Base-by-base conservation (phyloP, 2,329 filamentous ascomycete genomes). In the Rasamsonia emersonii region DNA sequence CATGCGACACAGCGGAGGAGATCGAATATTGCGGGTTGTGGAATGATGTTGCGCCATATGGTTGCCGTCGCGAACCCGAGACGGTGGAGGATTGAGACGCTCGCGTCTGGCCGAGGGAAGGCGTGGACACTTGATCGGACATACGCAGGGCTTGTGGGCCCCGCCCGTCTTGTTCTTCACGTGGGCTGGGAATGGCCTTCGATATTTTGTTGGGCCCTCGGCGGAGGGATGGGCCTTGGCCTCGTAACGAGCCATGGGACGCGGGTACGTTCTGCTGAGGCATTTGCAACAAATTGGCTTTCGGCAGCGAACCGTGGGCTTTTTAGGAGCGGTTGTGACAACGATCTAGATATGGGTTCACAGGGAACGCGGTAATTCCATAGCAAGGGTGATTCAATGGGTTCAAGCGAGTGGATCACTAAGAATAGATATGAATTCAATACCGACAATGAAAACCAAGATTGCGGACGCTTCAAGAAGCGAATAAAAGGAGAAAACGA, bases 121-220 rank as follows among this genome's bases (percentile, higher is more conserved):
- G 28, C 14, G 31, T 35, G 8, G 38, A 36, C 28, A 38, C 34
- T 28, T 33, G 28, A 19, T 45, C 36, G 18, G 37, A 32, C 15
- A 34, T 24, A 28, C 24, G 28, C 14, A 33, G 9, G 11, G 32
- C 19, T 15, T 35, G 39, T 18, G 35, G 24, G 25, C 33, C 39
- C 11, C 32, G 13, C 24, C 33, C 37, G 27, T 35, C 43, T 26
- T 36, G 35, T 34, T 36, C 39, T 34, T 36, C 38, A 32, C 29
- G 25, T 28, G 21, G 35, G 30, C 31, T 36, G 13, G 35, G 31
- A 30, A 32, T 46, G 44, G 32, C 49, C 24, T 49, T 43, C 9
- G 51, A 54, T 32, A 54, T 53, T 36, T 50, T 53, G 34, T 56
- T 34, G 24, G 55, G 48, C 17, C 45, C 46, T 21, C 48, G 41